A percentile compares a stretch with the other conserved stretches of the same genome.
phyloP scores from a whole-genome alignment of 345 rosid genomes.

The Aegle marmelos region DNA sequence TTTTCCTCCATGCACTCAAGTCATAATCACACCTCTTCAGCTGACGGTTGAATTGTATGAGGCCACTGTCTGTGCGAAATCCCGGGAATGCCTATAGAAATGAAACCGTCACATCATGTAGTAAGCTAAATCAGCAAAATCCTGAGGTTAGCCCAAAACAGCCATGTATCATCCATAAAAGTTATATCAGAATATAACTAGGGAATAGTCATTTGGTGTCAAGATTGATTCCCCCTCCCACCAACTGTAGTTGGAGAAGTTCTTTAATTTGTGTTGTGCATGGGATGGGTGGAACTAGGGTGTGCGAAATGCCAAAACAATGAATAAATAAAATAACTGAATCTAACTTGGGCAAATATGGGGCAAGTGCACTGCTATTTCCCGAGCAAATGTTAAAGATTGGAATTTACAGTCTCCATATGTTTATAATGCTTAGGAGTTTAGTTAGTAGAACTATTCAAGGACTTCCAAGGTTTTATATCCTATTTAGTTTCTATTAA shows the following conservation, averaged over 20 bases:
- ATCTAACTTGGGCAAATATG: neutral
- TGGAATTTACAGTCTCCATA: neutral
- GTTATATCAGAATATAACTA: neutral
- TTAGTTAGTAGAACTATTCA: neutral
- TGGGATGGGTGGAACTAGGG: too few species aligned
- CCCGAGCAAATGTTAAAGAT: conserved; percentile 3
- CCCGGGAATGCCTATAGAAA: conserved; percentile 69
- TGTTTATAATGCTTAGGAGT: neutral
- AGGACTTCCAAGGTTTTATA: neutral
- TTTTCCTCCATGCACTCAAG: conserved; percentile 75
- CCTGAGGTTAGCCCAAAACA: neutral
- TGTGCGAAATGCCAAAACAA: too few species aligned
- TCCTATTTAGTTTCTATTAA: neutral
- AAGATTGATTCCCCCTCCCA: neutral
- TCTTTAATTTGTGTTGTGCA: too few species aligned
- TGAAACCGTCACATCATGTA: neutral
- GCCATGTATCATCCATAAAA: neutral
- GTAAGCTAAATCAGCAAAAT: neutral
- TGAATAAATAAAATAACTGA: neutral
- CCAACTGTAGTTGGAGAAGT: neutral
- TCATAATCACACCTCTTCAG: conserved; percentile 90
- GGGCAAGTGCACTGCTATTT: neutral
- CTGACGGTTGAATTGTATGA: conserved; percentile 93
- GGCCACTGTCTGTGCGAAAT: conserved; percentile 73
- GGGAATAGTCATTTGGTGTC: neutral